Conservation (phyloP, 306 rosid species). For the Quercus agrifolia region DNA sequence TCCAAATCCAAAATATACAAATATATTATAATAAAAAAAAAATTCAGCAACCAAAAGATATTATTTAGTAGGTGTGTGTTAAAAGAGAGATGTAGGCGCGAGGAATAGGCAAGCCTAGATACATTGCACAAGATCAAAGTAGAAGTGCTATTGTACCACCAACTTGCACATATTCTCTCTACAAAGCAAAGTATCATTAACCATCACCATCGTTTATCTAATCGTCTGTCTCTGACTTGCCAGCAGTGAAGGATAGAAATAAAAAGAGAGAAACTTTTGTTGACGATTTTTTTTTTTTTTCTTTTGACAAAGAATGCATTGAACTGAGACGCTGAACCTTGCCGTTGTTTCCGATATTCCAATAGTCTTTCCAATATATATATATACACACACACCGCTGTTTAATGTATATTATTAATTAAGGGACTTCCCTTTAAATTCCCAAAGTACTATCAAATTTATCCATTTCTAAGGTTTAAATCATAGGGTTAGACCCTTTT, state of each 20-base stretch:
- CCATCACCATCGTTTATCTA: neutral
- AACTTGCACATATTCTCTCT: neutral
- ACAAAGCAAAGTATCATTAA: neutral
- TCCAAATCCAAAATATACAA: too few relatives aligned
- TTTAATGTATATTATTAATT: too few relatives aligned
- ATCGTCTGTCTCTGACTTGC: conserved; percentile 20
- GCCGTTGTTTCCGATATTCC: conserved; percentile 6
- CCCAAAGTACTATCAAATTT: too few relatives aligned
- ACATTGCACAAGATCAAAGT: neutral
- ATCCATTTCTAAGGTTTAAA: too few relatives aligned
- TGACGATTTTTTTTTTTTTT: too few relatives aligned
- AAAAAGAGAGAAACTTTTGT: too few relatives aligned
- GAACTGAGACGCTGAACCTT: neutral
- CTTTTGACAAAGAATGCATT: too few relatives aligned
- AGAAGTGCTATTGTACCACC: neutral
- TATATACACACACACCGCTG: too few relatives aligned
- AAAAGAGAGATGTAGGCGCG: neutral
- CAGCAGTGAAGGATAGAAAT: neutral
- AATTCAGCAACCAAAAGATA: too few relatives aligned
- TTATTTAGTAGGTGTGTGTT: neutral
- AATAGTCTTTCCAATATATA: neutral
- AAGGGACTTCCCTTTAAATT: fast-evolving
- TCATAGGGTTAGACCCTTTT: too few relatives aligned
- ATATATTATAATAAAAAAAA: too few relatives aligned
- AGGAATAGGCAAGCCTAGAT: neutral